These are phyloP conservation scores for Nemania abortiva DNA, from an alignment of 2,329 filamentous ascomycete genomes.

Conservation along the genomic window DNA sequence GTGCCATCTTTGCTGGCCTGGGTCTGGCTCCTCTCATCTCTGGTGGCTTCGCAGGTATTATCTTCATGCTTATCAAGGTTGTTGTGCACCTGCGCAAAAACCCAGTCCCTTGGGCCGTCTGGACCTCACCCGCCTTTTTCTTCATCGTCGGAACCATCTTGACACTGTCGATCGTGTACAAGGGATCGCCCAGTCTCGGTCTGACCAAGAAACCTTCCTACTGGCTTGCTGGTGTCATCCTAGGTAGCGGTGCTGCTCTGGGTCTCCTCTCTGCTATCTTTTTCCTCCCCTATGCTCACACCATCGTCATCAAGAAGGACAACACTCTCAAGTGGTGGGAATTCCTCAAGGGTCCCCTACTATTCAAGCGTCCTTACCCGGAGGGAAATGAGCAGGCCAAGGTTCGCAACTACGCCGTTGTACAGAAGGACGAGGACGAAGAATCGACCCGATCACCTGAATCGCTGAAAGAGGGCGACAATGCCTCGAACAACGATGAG, in stretches of 20 bases:
- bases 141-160: slow-evolving; percentile 80
- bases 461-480: slow-evolving; percentile 39
- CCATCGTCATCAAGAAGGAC: slow-evolving; percentile 77
- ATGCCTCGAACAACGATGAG: slow-evolving; percentile 53
- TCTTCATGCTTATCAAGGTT: slow-evolving; percentile 79
- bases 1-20: slow-evolving; percentile 78
- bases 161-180: slow-evolving; percentile 83
- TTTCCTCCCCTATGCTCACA: slow-evolving; percentile 78
- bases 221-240: slow-evolving; percentile 75
- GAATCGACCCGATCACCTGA: slow-evolving; percentile 18
- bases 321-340: slow-evolving; percentile 72
- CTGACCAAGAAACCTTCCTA: slow-evolving; percentile 74
- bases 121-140: slow-evolving; percentile 80
- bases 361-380: slow-evolving; percentile 70
- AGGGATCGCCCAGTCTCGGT: slow-evolving; percentile 77
- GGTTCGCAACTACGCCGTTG: slow-evolving; percentile 81
- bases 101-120: slow-evolving; percentile 79
- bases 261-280: slow-evolving; percentile 72
- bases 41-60: slow-evolving; percentile 72
- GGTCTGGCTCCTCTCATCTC: slow-evolving; percentile 78
- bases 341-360: slow-evolving; percentile 71
- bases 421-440: slow-evolving; percentile 71
- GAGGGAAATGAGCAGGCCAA: slow-evolving; percentile 64
- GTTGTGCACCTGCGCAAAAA: slow-evolving; percentile 78
- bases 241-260: slow-evolving; percentile 73